Evolutionary conservation across 2,329 filamentous ascomycete genomes (phyloP), one percentile per base, ranked within the genome.

Genomic region (Epichloe baconii): DNA sequence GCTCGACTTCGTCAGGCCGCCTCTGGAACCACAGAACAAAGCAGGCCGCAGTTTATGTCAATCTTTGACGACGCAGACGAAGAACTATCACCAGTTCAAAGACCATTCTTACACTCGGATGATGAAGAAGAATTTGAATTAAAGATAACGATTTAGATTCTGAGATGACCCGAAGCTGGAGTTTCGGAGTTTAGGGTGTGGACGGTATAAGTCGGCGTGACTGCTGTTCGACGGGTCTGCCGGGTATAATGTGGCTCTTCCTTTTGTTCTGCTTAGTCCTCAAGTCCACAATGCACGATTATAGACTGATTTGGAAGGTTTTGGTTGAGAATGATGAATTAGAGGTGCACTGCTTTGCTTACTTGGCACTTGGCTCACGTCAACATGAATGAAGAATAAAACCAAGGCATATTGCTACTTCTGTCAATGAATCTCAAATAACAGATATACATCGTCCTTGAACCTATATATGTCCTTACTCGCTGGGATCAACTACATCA

Each of bases 101-200:
- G 48, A 1, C 61, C 60, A 12, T 56, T 58, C 40, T 50, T 54
- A 4, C 42, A 57, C 19, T 61, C 56, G 0, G 63, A 77, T 7
- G 75, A 77, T 4, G 76, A 78, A 17, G 72, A 72, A 6, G 73
- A 77, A 34, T 81, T 82, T 57, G 72, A 81, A 61, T 64, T 83
- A 55, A 73, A 74, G 53, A 59, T 79, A 8, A 49, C 49, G 15
- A 47, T 54, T 49, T 54, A 23, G 42, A 41, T 12, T 43, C 41
- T 6, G 17, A 17, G 19, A 43, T 48, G 11, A 15, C 34, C 3
- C 38, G 42, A 34, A 19, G 35, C 12, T 26, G 48, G 35, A 51
- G 31, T 51, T 42, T 44, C 46, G 45, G 37, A 34, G 49, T 48
- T 51, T 23, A 37, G 44, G 40, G 31, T 26, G n/a, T 37, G 43